These are phyloP conservation scores for Axilococcus clingmanii DNA, from an alignment of 139 green algal genomes.

Conservation along the genomic window DNA sequence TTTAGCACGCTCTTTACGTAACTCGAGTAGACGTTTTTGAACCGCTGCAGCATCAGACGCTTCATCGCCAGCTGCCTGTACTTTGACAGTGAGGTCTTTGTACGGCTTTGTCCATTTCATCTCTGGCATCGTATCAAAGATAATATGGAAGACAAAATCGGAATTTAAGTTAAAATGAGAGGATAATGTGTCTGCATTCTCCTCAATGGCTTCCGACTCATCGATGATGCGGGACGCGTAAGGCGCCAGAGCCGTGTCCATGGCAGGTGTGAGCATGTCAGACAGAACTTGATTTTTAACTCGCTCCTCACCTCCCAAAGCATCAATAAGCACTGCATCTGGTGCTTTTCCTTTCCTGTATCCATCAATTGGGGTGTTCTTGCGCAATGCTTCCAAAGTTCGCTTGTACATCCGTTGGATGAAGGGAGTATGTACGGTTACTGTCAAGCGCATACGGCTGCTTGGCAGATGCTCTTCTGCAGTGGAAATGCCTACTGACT, in stretches of 20 bases:
- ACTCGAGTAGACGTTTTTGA: slow-evolving; percentile 43
- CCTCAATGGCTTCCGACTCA: slow-evolving; percentile 29
- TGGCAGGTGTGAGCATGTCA: slow-evolving; percentile 11
- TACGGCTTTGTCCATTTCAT: slow-evolving; percentile 51
- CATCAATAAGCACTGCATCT: slow-evolving; percentile 12
- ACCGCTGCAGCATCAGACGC: slow-evolving; percentile 33
- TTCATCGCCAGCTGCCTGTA: slow-evolving; percentile 14
- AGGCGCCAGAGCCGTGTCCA: slow-evolving; percentile 13
- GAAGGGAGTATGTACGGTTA: slow-evolving; percentile 8
- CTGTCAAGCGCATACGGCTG: slow-evolving; percentile 2
- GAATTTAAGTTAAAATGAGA: slow-evolving; percentile 33
- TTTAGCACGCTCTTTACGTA: slow-evolving; percentile 46
- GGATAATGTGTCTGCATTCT: slow-evolving; percentile 27
- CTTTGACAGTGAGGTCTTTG: slow-evolving; percentile 39
- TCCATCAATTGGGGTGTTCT: slow-evolving; percentile 9
- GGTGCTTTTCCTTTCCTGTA: slow-evolving; percentile 25
- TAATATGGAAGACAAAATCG: slow-evolving; percentile 26
- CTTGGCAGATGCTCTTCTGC: slow-evolving; percentile 3
- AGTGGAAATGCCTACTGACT: too few species aligned
- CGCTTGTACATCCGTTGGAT: slow-evolving; percentile 6
- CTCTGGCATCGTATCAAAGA: slow-evolving; percentile 29
- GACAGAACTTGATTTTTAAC: slow-evolving; percentile 13
- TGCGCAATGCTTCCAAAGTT: slow-evolving; percentile 8
- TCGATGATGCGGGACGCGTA: slow-evolving; percentile 22
- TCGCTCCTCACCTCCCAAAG: slow-evolving; percentile 11